Conservation (phyloP, 257 asterid species). For the Przewalskia tangutica region DNA sequence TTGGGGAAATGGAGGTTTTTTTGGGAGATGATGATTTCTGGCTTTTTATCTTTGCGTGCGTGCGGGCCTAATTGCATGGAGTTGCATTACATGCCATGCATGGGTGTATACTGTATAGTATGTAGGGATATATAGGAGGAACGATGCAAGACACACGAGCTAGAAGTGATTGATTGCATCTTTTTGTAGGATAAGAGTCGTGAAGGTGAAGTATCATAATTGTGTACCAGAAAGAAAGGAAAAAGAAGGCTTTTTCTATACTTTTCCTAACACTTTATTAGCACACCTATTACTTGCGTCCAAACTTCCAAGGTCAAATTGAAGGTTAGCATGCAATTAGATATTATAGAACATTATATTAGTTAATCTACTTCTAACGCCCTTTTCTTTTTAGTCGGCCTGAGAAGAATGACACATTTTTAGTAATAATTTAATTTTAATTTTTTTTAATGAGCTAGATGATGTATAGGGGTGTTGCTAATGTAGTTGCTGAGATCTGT, state of each 20-base stretch:
- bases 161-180: neutral
- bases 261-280: neutral
- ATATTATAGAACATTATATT: too few relatives aligned
- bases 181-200: conserved; percentile 1
- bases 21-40: conserved; percentile 31
- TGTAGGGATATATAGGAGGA: neutral
- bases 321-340: too few relatives aligned
- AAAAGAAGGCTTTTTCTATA: neutral
- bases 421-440: too few relatives aligned
- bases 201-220: conserved; percentile 5
- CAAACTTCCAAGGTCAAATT: neutral
- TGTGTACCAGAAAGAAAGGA: neutral
- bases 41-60: conserved; percentile 33
- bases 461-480: too few relatives aligned
- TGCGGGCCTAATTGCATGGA: conserved; percentile 2
- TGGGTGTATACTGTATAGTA: neutral
- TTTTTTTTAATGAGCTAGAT: too few relatives aligned
- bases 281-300: neutral
- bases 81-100: neutral
- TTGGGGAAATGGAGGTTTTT: conserved; percentile 20
- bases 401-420: too few relatives aligned
- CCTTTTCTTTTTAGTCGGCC: too few relatives aligned
- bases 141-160: neutral
- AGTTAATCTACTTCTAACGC: too few relatives aligned
- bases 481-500: too few relatives aligned